Evolutionary conservation across 176 grass and related monocot species (phyloP), one percentile per base, ranked within the genome.

Genomic region (Ensete glaucum): DNA sequence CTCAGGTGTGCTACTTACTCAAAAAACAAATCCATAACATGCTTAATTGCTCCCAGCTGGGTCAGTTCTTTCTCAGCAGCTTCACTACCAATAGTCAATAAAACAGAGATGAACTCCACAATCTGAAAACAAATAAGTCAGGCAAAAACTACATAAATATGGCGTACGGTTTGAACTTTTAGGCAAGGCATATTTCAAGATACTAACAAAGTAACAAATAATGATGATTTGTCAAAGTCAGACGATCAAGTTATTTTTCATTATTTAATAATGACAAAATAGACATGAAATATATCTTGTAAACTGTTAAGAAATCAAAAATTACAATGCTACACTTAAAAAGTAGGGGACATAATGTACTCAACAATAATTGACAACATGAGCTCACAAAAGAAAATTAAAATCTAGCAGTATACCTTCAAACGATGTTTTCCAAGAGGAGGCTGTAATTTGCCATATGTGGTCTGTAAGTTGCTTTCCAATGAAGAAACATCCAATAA

Each of bases 71-170:
- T 77, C 85, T 99, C 95, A 19, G 90, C 90, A 78, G 81, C 64
- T 85, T 87, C 86, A 77, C 86, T 94, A 79, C 90, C 95, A 79
- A 99, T 91, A 34, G 95, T 86, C 58, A 99, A 82, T 76, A 99
- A 82, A 83, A 94, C 90, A 43, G 88, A 99, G 72, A 99, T 87
- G 75, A 99, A 99, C 86, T 99, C 90, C 27, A 93, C 90, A 82
- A 99, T 91, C 95, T 99, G 85, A 11, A 90, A 83, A 85, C n/a
- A 12, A 79, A 78, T 56, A 3, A 76, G 21, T 8, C 59, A 69
- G 79, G 67, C 77, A 50, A 27, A 59, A 72, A 93, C 57, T 17
- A 53, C 62, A 62, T 50, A 76, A 43, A 57, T 72, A 64, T 74
- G 63, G 21, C 52, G n/a, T 19, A 49, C 9, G 57, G 69, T 62